These are phyloP conservation scores for Catharanthus roseus DNA, from an alignment of 257 asterid genomes.

Conservation along the genomic window DNA sequence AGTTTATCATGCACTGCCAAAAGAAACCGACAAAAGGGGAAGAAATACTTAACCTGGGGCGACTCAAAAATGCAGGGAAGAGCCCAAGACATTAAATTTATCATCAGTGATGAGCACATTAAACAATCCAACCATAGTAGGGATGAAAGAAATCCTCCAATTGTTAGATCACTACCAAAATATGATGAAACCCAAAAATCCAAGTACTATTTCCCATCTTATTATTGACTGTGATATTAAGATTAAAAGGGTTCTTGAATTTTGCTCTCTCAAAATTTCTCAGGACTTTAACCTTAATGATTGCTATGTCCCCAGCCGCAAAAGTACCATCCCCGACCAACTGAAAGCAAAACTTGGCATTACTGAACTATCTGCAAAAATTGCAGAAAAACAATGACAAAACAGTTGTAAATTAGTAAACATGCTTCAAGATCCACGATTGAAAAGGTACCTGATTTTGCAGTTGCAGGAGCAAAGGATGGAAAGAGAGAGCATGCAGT, in stretches of 20 bases:
- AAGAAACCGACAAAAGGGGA: neutral
- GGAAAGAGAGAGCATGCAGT: neutral
- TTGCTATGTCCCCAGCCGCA: slow-evolving; percentile 58
- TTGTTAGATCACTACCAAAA: slow-evolving; percentile 36
- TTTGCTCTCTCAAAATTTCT: slow-evolving; percentile 46
- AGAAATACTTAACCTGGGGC: slow-evolving; percentile 47
- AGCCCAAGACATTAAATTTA: slow-evolving; percentile 57
- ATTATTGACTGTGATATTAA: slow-evolving; percentile 61
- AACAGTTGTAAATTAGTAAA: too few relatives aligned
- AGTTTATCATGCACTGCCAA: neutral
- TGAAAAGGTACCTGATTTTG: slow-evolving; percentile 20
- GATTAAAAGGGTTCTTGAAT: slow-evolving; percentile 47
- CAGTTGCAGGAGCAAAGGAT: slow-evolving; percentile 1
- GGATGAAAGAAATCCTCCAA: slow-evolving; percentile 63
- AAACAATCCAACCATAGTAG: slow-evolving; percentile 67
- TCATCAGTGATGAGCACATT: slow-evolving; percentile 64
- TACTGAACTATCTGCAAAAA: slow-evolving; percentile 31
- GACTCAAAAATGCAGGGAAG: slow-evolving; percentile 70
- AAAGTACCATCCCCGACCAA: slow-evolving; percentile 62
- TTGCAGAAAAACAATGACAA: neutral
- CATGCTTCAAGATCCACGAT: too few relatives aligned
- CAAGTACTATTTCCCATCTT: slow-evolving; percentile 75
- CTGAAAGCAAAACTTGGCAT: slow-evolving; percentile 66
- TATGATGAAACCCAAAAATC: slow-evolving; percentile 44
- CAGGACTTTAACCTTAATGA: slow-evolving; percentile 58